Evolutionary conservation across 345 rosid genomes (phyloP), one percentile per base, ranked within the genome.

Genomic region (Corymbia maculata): DNA sequence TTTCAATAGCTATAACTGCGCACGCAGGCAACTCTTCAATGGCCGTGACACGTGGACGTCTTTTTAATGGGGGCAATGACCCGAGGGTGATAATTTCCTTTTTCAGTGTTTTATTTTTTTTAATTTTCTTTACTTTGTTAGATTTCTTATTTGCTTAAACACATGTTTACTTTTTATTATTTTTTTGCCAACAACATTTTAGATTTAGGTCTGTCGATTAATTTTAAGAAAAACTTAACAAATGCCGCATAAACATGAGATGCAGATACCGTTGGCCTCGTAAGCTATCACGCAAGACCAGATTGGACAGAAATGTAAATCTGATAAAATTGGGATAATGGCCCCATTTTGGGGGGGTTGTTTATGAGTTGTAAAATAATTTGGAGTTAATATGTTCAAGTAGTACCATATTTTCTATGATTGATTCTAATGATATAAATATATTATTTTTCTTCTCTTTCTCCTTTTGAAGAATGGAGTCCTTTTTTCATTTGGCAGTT

Each of bases 381-480:
- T 64, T 64, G 75, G n/a, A 64, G 75, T 9, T 64, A 17, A 64
- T 64, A 64, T 0, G 36, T 64, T n/a, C 19, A 64, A 13, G 75
- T 64, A n/a, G 75, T n/a, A 64, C 42, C 17, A 13, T 17, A 64
- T 64, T n/a, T 26, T 5, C 68, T 61, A 61, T 61, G 68, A 61
- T n/a, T n/a, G 30, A 64, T n/a, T 64, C 75, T 64, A n/a, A n/a
- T n/a, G 15, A 64, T 64, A 64, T 64, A 19, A 19, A 64, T n/a
- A 64, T 3, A 64, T 14, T n/a, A 0, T 0, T 1, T 64, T 13
- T 64, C 2, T 1, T 15, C 2, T 1, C n/a, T 64, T 64, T n/a
- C 36, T 64, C 36, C 75, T 13, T 13, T 64, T 13, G 28, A 36
- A 36, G 42, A 36, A 36, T 36, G 42, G 42, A 36, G 42, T 36